Conservation (phyloP, 352 stramenopile genomes). For the Thraustochytrium sp. region DNA sequence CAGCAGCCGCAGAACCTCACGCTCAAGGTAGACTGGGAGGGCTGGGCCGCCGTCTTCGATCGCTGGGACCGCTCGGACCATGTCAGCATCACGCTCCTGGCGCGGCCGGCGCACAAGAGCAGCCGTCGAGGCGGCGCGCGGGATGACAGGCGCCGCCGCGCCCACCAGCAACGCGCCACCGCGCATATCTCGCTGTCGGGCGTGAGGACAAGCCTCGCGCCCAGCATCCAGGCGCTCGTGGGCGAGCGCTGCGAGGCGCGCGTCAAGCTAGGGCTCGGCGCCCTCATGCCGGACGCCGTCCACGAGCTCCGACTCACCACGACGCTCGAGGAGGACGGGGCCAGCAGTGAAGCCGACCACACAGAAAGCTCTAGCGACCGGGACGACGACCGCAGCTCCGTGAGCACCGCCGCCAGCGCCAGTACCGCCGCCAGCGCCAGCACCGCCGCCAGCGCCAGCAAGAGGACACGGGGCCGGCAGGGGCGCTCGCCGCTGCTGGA, state of each 20-base stretch:
- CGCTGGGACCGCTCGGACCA: neutral
- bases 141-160: no score
- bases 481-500: neutral
- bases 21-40: neutral
- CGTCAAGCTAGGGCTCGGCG: neutral
- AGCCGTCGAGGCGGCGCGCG: no score
- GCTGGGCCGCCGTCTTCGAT: neutral
- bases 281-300: neutral
- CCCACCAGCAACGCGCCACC: neutral
- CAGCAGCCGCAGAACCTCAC: neutral
- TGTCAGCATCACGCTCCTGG: neutral
- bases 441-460: neutral
- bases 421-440: no score
- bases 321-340: neutral
- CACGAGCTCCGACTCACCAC: neutral
- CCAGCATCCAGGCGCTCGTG: neutral
- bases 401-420: no score
- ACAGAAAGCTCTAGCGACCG: neutral
- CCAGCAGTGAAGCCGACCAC: neutral
- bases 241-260: constrained; percentile 4
- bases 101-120: neutral
- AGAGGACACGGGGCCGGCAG: neutral
- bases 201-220: neutral
- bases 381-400: neutral
- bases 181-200: neutral